A percentile compares a stretch with the other conserved stretches of the same genome.
Evolutionary conservation across 1,284 basidiomycete species (phyloP).

Genomic region (Tilletia caries): DNA sequence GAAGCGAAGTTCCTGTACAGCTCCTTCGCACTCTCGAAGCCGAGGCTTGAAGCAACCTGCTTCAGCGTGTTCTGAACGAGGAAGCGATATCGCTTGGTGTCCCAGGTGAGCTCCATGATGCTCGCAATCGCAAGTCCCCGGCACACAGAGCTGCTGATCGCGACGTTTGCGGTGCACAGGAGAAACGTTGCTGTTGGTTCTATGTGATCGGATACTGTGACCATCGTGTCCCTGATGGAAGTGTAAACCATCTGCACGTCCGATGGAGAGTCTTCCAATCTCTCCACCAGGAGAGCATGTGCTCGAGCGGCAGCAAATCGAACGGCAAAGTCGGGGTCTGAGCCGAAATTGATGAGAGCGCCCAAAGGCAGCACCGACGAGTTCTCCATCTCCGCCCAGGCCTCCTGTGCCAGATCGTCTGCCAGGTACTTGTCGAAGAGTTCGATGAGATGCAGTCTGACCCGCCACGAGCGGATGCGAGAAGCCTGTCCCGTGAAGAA

Average conservation of each 20-base stretch:
- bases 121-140: conserved; percentile 86
- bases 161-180: conserved; percentile 75
- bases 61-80: conserved; percentile 68
- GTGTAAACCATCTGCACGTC: conserved; percentile 26
- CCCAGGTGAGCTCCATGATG: conserved; percentile 65
- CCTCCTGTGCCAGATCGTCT: conserved; percentile 62
- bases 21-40: conserved; percentile 64
- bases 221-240: conserved; percentile 23
- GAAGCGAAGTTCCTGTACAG: conserved; percentile 77
- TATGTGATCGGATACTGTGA: conserved; percentile 51
- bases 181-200: conserved; percentile 77
- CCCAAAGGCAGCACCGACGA: conserved; percentile 49
- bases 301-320: conserved; percentile 71
- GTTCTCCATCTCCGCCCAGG: conserved; percentile 57
- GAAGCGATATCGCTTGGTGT: conserved; percentile 56
- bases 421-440: conserved; percentile 68
- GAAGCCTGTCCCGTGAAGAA: conserved; percentile 61
- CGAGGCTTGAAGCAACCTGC: conserved; percentile 67
- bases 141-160: conserved; percentile 73
- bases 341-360: conserved; percentile 25
- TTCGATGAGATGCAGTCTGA: conserved; percentile 65
- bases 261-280: conserved; percentile 18
- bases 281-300: conserved; percentile 62
- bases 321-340: conserved; percentile 78
- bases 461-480: conserved; percentile 64